Base-by-base conservation (phyloP, 179 eudicot genomes). In the Silene noctiflora region DNA sequence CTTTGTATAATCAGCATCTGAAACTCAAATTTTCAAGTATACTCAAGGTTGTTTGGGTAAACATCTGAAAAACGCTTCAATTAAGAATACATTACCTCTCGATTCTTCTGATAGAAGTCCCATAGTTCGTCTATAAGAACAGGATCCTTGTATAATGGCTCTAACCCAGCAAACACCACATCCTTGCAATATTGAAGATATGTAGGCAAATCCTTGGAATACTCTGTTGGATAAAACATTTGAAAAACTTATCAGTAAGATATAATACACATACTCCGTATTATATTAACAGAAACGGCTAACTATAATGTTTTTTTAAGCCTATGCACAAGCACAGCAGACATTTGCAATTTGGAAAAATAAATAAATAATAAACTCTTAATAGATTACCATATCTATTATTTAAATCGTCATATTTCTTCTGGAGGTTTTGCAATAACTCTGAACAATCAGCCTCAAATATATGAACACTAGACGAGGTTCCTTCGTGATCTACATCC, bases 181-280 rank as follows among this genome's bases (percentile, higher is more conserved):
- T 94, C 91, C 77, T 83, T 86, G 78, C 96, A 93, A 72, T 89
- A 87, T 21, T 83, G 83, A 55, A 92, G 89, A 83, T 94, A 92
- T 19, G 87, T 68, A 0, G 85, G 80, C 82, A 92, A 83, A 83
- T 88, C 91, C 73, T 85, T 83, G 39, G 83, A 79, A 75, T 82
- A 86, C 1, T 85, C 98, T 94, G 91, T 53, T 76, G 56, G 65
- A 60, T 16, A 44, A 4, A 42, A 29, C 13, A 64, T 67, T 39
- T 20, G 4, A 33, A 51, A 39, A 66, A 21, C 20, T 17, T 62
- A 64, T 67, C 42, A 39, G 46, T 39, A 39, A 7, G 11, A 39
- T 39, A 39, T 39, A 39, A 39, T 35, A 35, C 42, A 35, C n/a
- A n/a, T n/a, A n/a, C n/a, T n/a, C n/a, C 42, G 6, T 35, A 35